A percentile compares a stretch with the other conserved stretches of the same genome.
Conservation (phyloP, 1,284 basidiomycete species). For the Gomphus bonarii region DNA sequence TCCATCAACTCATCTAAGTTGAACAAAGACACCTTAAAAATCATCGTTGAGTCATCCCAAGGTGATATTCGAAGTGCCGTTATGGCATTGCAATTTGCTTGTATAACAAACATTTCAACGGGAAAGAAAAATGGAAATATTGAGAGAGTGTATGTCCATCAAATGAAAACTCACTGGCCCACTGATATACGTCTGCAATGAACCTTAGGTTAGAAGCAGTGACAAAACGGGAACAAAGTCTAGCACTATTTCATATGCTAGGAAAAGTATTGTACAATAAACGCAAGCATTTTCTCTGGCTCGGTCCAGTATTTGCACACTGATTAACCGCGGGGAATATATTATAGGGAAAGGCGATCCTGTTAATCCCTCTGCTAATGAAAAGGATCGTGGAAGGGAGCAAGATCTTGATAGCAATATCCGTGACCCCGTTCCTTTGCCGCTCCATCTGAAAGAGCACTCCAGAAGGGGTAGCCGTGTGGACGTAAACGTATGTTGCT, state of each 20-base stretch:
- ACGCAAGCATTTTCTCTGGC: constrained; percentile 36
- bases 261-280: constrained; percentile 96
- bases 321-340: background rate
- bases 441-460: constrained; percentile 48
- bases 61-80: constrained; percentile 91
- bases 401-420: constrained; percentile 42
- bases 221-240: constrained; percentile 73
- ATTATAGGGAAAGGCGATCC: constrained; percentile 62
- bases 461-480: constrained; percentile 67
- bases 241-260: constrained; percentile 87
- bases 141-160: constrained; percentile 14
- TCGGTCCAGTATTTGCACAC: background rate
- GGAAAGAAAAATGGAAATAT: constrained; percentile 18
- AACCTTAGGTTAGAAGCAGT: constrained; percentile 50
- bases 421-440: constrained; percentile 40
- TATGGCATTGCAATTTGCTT: constrained; percentile 85
- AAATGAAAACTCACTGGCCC: background rate
- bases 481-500: constrained; percentile 62
- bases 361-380: constrained; percentile 37
- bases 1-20: constrained; percentile 13
- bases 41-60: constrained; percentile 68
- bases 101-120: constrained; percentile 29
- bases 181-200: constrained; percentile 1
- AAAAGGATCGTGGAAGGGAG: constrained; percentile 48
- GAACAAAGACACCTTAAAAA: constrained; percentile 50